Conservation (phyloP, 495 filamentous ascomycete genomes). For the Xylaria venustula region DNA sequence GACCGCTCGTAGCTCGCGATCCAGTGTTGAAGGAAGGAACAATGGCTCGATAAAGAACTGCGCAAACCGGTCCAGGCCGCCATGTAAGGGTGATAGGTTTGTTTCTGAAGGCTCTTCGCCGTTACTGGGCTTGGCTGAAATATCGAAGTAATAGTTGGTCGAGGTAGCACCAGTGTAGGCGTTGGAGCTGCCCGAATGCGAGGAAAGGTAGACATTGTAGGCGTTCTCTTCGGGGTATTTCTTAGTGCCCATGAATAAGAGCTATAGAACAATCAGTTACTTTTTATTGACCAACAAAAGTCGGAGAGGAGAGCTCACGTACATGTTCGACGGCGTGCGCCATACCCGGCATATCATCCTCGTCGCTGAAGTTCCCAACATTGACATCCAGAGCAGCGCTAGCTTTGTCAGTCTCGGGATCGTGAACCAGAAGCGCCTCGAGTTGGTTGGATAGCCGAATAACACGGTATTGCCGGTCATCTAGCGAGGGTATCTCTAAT, state of each 20-base stretch:
- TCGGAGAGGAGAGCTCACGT: constrained; percentile 18
- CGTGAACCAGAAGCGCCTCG: constrained; percentile 93
- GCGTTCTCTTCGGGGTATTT: constrained; percentile 98
- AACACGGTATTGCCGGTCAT: constrained; percentile 86
- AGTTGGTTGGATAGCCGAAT: constrained; percentile 82
- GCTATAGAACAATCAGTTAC: constrained; percentile 47
- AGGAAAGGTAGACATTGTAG: constrained; percentile 88
- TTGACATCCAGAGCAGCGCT: constrained; percentile 94
- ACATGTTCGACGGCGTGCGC: constrained; percentile 81
- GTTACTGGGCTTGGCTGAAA: constrained; percentile 68
- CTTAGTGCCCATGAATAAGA: constrained; percentile 97
- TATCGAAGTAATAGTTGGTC: constrained; percentile 98
- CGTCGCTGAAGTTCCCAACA: constrained; percentile 92
- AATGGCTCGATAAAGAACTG: constrained; percentile 96
- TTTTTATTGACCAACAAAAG: background rate
- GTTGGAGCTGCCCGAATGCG: constrained; percentile 88
- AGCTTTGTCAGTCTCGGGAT: constrained; percentile 94
- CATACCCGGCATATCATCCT: constrained; percentile 88
- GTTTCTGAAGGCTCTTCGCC: constrained; percentile 50
- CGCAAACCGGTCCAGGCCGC: constrained; percentile 91
- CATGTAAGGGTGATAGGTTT: constrained; percentile 75
- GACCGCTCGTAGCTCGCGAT: constrained; percentile 88
- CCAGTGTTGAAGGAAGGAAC: constrained; percentile 84
- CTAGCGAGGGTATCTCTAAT: constrained; percentile 82
- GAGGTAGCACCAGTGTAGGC: constrained; percentile 91